phyloP scores from a whole-genome alignment of 2,329 filamentous ascomycete genomes.

The Didymella glomerata region DNA sequence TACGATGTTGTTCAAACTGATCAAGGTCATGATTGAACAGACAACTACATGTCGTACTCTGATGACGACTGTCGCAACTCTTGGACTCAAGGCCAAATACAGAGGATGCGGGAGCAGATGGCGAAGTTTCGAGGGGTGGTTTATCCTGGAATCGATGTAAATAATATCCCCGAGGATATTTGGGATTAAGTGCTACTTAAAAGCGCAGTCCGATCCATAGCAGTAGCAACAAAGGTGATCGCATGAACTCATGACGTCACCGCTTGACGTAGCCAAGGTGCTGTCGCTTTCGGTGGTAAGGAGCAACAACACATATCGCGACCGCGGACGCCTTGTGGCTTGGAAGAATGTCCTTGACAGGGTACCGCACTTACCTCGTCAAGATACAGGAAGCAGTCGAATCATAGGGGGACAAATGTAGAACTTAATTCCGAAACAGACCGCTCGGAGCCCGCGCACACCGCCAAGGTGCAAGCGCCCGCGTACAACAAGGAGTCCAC shows the following conservation, averaged over 20 bases:
- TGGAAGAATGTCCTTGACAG: no score
- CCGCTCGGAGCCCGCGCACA: background rate
- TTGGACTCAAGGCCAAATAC: conserved; percentile 9
- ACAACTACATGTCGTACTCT: conserved; percentile 8
- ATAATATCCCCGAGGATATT: conserved; percentile 3
- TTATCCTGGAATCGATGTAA: conserved; percentile 9
- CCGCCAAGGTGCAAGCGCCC: background rate
- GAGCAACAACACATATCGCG: background rate
- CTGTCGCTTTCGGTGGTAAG: background rate
- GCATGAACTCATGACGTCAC: background rate
- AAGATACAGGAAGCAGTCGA: background rate
- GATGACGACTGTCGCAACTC: conserved; percentile 4
- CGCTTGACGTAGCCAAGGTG: background rate
- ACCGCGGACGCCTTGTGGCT: background rate
- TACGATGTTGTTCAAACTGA: background rate
- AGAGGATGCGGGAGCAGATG: conserved; percentile 16
- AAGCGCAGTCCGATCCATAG: no score
- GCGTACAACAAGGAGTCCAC: background rate
- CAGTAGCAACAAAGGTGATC: no score
- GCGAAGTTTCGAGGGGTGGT: conserved; percentile 13
- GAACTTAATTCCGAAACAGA: background rate
- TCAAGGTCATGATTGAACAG: background rate
- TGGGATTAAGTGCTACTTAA: background rate
- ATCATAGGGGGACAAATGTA: background rate
- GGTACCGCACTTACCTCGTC: background rate